A percentile compares a stretch with the other conserved stretches of the same genome.
Evolutionary conservation across 83 land plant genomes (phyloP).

Genomic region (Isoetes engelmannii): DNA sequence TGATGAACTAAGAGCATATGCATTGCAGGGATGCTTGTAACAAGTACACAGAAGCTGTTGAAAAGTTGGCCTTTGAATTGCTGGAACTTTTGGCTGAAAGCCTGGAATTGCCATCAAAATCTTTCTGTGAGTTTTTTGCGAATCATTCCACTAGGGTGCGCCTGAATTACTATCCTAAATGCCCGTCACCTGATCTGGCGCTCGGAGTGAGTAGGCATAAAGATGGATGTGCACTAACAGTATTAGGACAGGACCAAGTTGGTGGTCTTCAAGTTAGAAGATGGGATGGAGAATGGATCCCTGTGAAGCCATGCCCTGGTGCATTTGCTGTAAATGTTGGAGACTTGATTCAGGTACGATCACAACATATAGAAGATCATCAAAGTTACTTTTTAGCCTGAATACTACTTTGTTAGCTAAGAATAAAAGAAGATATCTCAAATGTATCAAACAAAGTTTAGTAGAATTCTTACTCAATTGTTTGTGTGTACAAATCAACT

Average conservation of each 20-base stretch:
- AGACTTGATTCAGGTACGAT: conserved; percentile 67
- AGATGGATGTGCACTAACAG: conserved; percentile 61
- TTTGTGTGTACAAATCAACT: not conserved
- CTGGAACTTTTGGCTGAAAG: conserved; percentile 57
- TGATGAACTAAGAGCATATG: not conserved
- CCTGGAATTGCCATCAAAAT: conserved; percentile 41
- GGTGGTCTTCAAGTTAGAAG: conserved; percentile 77
- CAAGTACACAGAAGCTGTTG: conserved; percentile 43
- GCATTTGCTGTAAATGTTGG: conserved; percentile 74
- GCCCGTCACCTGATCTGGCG: conserved; percentile 60
- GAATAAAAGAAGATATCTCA: too few species aligned
- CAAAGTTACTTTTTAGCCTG: too few species aligned
- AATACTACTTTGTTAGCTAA: too few species aligned
- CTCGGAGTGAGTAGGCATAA: conserved; percentile 83
- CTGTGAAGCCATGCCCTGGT: conserved; percentile 49
- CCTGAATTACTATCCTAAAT: conserved; percentile 70
- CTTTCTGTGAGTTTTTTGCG: conserved; percentile 44
- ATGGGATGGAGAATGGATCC: conserved; percentile 68
- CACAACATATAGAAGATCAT: too few species aligned
- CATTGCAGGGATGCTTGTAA: conserved; percentile 45
- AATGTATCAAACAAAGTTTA: too few species aligned
- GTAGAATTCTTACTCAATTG: too few species aligned
- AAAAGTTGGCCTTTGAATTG: conserved; percentile 46
- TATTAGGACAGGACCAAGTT: conserved; percentile 65
- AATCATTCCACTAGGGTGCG: conserved; percentile 37